Conservation (phyloP, 805 yeast genomes). For the Nakazawaea ernobii region DNA sequence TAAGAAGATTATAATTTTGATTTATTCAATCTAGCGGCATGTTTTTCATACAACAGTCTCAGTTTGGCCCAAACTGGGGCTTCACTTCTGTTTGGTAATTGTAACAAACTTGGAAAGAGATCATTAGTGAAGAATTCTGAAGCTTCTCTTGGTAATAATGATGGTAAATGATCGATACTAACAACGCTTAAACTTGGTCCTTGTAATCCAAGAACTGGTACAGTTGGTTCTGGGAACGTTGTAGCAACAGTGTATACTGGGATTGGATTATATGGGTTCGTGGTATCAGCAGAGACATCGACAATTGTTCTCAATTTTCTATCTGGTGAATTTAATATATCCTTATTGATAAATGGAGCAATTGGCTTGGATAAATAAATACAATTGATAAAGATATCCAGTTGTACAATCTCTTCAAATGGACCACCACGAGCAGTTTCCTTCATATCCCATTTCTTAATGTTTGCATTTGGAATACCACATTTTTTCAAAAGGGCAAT, state of each 20-base stretch:
- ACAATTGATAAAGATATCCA: constrained; percentile 93
- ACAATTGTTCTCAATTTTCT: constrained; percentile 90
- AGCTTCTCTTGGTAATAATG: constrained; percentile 93
- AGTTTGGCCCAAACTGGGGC: constrained; percentile 94
- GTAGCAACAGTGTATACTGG: constrained; percentile 92
- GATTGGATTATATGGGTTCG: constrained; percentile 96
- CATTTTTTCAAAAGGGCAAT: constrained; percentile 72
- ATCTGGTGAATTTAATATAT: constrained; percentile 53
- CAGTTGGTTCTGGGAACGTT: constrained; percentile 88
- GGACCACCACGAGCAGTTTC: constrained; percentile 98
- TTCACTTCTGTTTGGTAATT: constrained; percentile 72
- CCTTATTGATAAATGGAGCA: constrained; percentile 79
- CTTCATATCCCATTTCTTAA: constrained; percentile 92
- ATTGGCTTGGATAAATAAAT: constrained; percentile 91
- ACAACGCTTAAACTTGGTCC: constrained; percentile 90
- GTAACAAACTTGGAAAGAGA: constrained; percentile 81
- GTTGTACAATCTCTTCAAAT: constrained; percentile 80
- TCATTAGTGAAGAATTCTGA: constrained; percentile 88
- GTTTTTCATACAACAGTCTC: constrained; percentile 73
- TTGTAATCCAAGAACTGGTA: constrained; percentile 63
- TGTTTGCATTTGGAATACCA: constrained; percentile 83
- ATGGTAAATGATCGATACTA: constrained; percentile 95
- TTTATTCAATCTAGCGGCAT: constrained; percentile 64
- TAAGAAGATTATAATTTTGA: constrained; percentile 31
- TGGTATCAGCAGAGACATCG: constrained; percentile 98